phyloP scores from a whole-genome alignment of 192 early-diverging fungal species.

The Linnemannia exigua region DNA sequence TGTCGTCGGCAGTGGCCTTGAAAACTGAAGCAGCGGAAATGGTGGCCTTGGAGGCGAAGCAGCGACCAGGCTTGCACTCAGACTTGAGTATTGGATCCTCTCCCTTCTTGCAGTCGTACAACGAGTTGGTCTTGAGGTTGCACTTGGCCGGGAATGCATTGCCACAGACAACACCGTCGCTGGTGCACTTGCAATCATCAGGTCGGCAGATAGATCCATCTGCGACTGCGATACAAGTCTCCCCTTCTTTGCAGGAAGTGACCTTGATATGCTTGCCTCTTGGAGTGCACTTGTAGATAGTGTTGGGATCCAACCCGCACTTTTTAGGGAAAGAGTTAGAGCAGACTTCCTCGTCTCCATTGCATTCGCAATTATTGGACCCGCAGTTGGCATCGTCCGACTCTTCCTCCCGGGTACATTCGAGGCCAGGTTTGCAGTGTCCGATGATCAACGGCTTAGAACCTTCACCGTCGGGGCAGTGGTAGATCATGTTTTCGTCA shows the following conservation, averaged over 20 bases:
- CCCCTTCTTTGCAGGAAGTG: neutral
- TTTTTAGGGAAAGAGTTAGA: neutral
- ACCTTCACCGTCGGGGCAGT: neutral
- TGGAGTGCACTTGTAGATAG: slow-evolving; percentile 11
- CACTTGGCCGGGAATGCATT: neutral
- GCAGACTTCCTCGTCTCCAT: neutral
- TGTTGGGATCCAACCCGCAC: neutral
- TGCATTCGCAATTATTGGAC: neutral
- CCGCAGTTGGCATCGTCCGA: neutral
- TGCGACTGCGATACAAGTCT: neutral
- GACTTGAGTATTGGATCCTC: neutral
- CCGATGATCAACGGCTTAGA: neutral
- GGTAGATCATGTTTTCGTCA: neutral
- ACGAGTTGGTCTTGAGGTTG: neutral
- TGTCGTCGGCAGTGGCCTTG: neutral
- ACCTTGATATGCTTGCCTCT: neutral
- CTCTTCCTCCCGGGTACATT: neutral
- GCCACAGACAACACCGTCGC: slow-evolving; percentile 4
- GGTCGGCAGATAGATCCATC: neutral
- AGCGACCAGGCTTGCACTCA: neutral
- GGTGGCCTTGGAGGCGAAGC: neutral
- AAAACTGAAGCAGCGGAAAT: slow-evolving; percentile 12
- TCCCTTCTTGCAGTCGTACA: neutral
- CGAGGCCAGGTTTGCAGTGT: neutral
- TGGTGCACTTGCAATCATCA: slow-evolving; percentile 11